Percentiles rank a stretch among this genome's conserved stretches.
phyloP scores from a whole-genome alignment of 306 rosid genomes.

The Mimosa pudica region DNA sequence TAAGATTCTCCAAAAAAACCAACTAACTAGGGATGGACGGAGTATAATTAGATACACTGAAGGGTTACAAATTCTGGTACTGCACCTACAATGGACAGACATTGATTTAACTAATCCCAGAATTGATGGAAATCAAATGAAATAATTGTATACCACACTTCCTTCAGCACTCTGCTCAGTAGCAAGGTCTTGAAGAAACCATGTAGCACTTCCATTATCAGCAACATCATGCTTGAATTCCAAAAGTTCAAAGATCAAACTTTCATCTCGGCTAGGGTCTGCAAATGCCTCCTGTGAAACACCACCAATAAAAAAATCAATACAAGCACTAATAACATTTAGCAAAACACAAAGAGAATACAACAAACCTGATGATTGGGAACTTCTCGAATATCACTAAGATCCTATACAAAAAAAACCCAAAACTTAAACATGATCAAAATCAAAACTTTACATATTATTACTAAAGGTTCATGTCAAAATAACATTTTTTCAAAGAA shows the following conservation, averaged over 20 bases:
- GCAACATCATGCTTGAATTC: slow-evolving; percentile 69
- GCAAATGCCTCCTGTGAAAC: slow-evolving; percentile 66
- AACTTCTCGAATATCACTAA: slow-evolving; percentile 75
- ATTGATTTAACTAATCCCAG: neutral
- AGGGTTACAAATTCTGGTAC: slow-evolving; percentile 18
- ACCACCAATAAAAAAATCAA: slow-evolving; percentile 26
- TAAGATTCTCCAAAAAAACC: no score
- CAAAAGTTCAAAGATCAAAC: slow-evolving; percentile 82
- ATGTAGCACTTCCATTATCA: slow-evolving; percentile 76
- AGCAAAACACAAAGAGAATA: neutral
- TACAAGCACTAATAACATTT: slow-evolving; percentile 7
- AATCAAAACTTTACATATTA: slow-evolving; percentile 11
- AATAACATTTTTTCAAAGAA: slow-evolving; percentile 24
- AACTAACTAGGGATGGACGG: no score
- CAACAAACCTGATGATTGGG: slow-evolving; percentile 82
- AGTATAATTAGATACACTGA: neutral
- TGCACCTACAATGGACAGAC: slow-evolving; percentile 12
- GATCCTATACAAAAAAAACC: slow-evolving; percentile 54
- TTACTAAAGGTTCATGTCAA: neutral
- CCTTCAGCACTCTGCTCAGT: slow-evolving; percentile 79
- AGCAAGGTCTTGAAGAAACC: slow-evolving; percentile 96
- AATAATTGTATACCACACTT: slow-evolving; percentile 54
- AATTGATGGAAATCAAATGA: slow-evolving; percentile 15
- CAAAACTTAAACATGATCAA: slow-evolving; percentile 22
- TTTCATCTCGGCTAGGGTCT: slow-evolving; percentile 77